Conservation (phyloP, 345 rosid genomes). For the Sonneratia alba region DNA sequence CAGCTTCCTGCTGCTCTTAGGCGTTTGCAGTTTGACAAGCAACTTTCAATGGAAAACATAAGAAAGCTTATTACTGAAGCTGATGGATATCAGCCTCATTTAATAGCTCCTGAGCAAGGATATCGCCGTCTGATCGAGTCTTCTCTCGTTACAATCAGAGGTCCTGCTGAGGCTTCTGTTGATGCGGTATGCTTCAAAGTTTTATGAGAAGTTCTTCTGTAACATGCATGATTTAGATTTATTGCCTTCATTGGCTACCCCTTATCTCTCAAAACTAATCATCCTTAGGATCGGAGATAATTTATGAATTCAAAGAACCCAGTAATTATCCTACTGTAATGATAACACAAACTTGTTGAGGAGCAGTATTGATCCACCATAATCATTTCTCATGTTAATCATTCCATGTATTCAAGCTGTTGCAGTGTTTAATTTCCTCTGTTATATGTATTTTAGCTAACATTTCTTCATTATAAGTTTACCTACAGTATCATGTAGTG, state of each 20-base stretch:
- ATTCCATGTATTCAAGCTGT: background rate
- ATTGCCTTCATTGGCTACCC: background rate
- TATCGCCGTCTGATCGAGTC: conserved; percentile 98
- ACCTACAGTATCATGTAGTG: too few relatives aligned
- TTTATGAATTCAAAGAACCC: too few relatives aligned
- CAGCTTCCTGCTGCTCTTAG: conserved; percentile 98
- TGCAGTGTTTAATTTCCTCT: too few relatives aligned
- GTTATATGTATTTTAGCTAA: background rate
- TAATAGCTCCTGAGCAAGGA: conserved; percentile 99
- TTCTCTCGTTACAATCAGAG: conserved; percentile 70
- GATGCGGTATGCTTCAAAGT: conserved; percentile 66
- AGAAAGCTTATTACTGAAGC: conserved; percentile 96
- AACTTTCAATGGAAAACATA: conserved; percentile 93
- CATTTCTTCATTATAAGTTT: background rate
- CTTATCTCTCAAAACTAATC: background rate
- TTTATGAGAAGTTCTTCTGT: background rate
- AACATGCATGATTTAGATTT: background rate
- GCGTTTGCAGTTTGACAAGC: conserved; percentile 96
- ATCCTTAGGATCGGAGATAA: background rate
- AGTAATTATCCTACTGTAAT: too few relatives aligned
- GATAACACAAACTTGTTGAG: too few relatives aligned
- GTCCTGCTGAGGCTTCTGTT: conserved; percentile 99
- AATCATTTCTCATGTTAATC: background rate
- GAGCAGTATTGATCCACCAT: background rate
- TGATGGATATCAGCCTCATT: conserved; percentile 98